Percentiles rank a stretch among this genome's conserved stretches.
phyloP scores from a whole-genome alignment of 2,329 filamentous ascomycete species.

The Purpureocillium lavendulum region DNA sequence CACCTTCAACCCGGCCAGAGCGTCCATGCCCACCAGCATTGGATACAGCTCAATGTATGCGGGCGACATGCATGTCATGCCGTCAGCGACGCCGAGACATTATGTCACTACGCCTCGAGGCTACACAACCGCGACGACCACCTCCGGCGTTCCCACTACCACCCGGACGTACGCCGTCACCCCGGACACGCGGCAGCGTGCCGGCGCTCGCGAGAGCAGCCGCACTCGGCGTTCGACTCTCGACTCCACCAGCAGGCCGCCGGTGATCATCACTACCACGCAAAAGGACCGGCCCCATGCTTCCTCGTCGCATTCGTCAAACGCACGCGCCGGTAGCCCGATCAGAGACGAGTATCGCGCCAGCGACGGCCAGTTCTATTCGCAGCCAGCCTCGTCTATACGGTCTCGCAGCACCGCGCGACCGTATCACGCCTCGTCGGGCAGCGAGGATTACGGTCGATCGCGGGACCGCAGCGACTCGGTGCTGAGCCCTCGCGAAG shows the following conservation, averaged over 20 bases:
- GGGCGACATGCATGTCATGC: conserved; percentile 46
- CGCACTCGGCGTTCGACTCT: conserved; percentile 43
- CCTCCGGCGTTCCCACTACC: conserved; percentile 29
- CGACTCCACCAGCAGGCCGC: conserved; percentile 40
- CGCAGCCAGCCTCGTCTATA: conserved; percentile 50
- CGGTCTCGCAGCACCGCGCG: conserved; percentile 40
- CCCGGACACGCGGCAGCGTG: conserved; percentile 41
- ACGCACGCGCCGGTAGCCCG: conserved; percentile 33
- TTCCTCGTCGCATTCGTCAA: conserved; percentile 28
- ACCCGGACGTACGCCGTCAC: conserved; percentile 49
- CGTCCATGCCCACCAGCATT: conserved; percentile 43
- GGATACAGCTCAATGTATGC: conserved; percentile 42
- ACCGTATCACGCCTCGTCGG: conserved; percentile 39
- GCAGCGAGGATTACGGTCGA: conserved; percentile 43
- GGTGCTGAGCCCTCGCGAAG: conserved; percentile 26
- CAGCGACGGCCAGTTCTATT: conserved; percentile 43
- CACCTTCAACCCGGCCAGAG: conserved; percentile 39
- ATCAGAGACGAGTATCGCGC: conserved; percentile 41
- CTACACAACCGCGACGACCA: conserved; percentile 23
- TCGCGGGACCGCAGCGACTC: conserved; percentile 41
- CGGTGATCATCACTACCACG: conserved; percentile 50
- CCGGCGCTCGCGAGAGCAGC: conserved; percentile 38
- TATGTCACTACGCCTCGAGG: conserved; percentile 24
- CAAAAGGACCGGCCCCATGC: conserved; percentile 33
- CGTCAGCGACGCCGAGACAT: conserved; percentile 27